A percentile compares a stretch with the other conserved stretches of the same genome.
These are phyloP conservation scores for Coemansia brasiliensis DNA, from an alignment of 192 early-diverging fungal species.

Conservation along the genomic window DNA sequence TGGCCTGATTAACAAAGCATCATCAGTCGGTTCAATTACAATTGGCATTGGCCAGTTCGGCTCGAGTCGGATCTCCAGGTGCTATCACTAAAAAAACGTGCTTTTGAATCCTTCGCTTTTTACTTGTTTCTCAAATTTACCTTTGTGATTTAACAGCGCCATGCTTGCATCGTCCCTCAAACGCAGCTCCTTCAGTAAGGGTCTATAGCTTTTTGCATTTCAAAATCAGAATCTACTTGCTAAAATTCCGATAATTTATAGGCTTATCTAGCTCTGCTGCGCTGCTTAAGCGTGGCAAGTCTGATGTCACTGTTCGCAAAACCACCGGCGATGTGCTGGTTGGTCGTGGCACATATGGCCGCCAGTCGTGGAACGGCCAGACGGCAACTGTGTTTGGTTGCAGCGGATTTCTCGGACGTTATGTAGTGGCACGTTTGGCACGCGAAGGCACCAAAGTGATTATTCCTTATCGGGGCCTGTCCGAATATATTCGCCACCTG, in stretches of 20 bases:
- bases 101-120: too few relatives aligned
- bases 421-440: conserved; percentile 90
- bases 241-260: conserved; percentile 12
- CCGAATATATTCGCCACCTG: conserved; percentile 83
- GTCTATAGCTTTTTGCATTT: neutral
- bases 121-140: too few relatives aligned
- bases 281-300: conserved; percentile 52
- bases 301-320: conserved; percentile 43
- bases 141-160: neutral
- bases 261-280: conserved; percentile 19
- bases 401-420: conserved; percentile 94
- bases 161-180: conserved; percentile 11
- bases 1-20: too few relatives aligned
- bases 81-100: too few relatives aligned
- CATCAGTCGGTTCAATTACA: too few relatives aligned
- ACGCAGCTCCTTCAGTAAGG: conserved; percentile 10
- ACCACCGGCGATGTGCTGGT: conserved; percentile 54
- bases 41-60: too few relatives aligned
- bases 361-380: conserved; percentile 82
- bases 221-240: neutral
- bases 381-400: conserved; percentile 93
- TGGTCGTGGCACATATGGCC: conserved; percentile 67
- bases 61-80: too few relatives aligned
- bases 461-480: conserved; percentile 82
- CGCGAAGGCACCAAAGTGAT: conserved; percentile 89